phyloP scores from a whole-genome alignment of 345 rosid genomes.

The Brassica rapa region DNA sequence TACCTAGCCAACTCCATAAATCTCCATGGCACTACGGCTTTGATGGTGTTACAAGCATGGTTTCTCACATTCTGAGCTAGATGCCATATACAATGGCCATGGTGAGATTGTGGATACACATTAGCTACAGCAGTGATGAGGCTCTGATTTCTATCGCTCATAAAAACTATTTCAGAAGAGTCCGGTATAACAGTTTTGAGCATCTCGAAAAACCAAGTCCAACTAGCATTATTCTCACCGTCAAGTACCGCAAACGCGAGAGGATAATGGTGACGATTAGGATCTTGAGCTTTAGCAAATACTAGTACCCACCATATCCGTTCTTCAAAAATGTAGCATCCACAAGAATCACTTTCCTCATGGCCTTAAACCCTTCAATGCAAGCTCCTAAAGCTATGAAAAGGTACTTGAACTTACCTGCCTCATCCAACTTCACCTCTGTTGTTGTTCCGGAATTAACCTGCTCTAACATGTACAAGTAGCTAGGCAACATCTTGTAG shows the following conservation, averaged over 20 bases:
- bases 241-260: neutral
- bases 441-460: neutral
- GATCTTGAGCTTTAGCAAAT: neutral
- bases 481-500: neutral
- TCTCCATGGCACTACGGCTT: neutral
- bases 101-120: neutral
- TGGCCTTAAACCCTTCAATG: neutral
- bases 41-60: neutral
- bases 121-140: too few relatives aligned
- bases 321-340: neutral
- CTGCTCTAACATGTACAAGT: neutral
- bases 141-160: too few relatives aligned
- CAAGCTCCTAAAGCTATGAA: neutral
- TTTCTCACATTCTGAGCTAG: neutral
- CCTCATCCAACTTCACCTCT: neutral
- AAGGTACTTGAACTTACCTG: neutral
- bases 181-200: too few relatives aligned
- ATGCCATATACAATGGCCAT: neutral
- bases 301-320: neutral
- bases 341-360: neutral
- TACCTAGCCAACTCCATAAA: neutral
- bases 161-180: too few relatives aligned
- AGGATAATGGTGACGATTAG: neutral
- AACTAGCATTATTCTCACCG: neutral
- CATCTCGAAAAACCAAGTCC: too few relatives aligned